Evolutionary conservation across 169 alveolate species (phyloP), one percentile per base, ranked within the genome.

Genomic region (Eimeria necatrix): DNA sequence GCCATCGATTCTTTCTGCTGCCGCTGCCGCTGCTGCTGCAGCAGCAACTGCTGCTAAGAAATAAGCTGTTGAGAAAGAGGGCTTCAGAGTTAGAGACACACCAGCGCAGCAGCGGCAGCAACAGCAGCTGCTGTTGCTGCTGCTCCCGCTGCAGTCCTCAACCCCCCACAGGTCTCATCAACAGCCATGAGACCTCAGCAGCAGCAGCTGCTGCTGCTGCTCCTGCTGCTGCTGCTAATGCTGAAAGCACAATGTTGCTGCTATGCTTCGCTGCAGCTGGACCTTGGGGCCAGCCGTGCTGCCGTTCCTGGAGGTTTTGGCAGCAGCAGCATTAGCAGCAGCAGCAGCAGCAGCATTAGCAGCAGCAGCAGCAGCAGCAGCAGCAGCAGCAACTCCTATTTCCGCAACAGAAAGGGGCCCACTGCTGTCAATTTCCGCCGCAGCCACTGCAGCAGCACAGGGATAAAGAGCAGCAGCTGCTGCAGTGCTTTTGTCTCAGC

Each of bases 11-110:
- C 6, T 73, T 8, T 26, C 48, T 41, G 53, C 52, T 10, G 52
- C 83, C 10, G 12, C 48, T 22, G 51, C 83, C 16, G 51, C 83
- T 8, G 51, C 83, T 10, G 83, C 83, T 5, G 83, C 52, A 41
- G 83, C 83, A 22, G n/a, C 83, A 26, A 48, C 83, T n/a, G 83
- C 83, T n/a, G 68, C 68, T 14, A 10, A 56, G 68, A 56, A 18
- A 18, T 32, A 32, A 32, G 41, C 41, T 32, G 41, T 32, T 32
- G 41, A 32, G 41, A 32, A 32, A 32, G 41, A 32, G 41, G 41
- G 41, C 41, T 2, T 32, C 41, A 32, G 41, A 32, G 41, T 32
- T 32, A 32, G 41, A 32, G 41, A 32, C 41, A 32, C 41, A 32
- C 41, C 41, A 32, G 41, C 41, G 41, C 41, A 32, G 41, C 41